Evolutionary conservation across 2,329 filamentous ascomycete genomes (phyloP), one percentile per base, ranked within the genome.

Genomic region (Pleurostoma richardsiae): DNA sequence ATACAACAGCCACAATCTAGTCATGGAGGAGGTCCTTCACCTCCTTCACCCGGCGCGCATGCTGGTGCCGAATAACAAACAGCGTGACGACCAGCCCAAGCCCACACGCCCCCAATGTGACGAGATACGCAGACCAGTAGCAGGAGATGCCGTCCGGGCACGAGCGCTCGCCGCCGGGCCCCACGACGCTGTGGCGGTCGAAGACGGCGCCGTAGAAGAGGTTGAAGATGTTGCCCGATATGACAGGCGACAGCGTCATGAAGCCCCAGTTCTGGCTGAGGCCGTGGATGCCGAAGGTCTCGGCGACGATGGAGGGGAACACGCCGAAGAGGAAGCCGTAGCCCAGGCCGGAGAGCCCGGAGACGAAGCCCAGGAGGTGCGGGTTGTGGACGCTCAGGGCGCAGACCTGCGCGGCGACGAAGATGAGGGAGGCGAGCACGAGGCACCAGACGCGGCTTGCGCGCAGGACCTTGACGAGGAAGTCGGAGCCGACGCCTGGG

Each of bases 291-390:
- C 94, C 94, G 63, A 99, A 99, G 0, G 86, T 85, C 62, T 97
- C 91, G 5, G 91, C 90, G 7, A 88, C 80, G 19, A 97, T 82
- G 10, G 90, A 91, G 0, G 94, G 94, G 65, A 88, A 96, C 26
- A 96, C 91, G 31, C 94, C 94, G 55, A 97, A 97, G 0, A 97
- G 76, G 54, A 95, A 89, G 3, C 94, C 94, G 63, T 99, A 99
- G 2, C 84, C 91, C 1, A 97, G 72, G 0, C 94, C 94, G 0
- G 88, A 95, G 27, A 95, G 76, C 1, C 83, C 80, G 0, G 91
- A 96, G 19, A 97, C 84, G 29, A 90, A 67, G 54, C 83, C 83
- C 1, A 97, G 79, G 39, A 83, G 72, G 57, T 90, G 77, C 0
- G 94, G 94, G 61, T 94, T 87, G 44, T 80, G 74, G 50, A 96